phyloP scores from a whole-genome alignment of 2,329 filamentous ascomycete species.

The Fusarium newnesense region DNA sequence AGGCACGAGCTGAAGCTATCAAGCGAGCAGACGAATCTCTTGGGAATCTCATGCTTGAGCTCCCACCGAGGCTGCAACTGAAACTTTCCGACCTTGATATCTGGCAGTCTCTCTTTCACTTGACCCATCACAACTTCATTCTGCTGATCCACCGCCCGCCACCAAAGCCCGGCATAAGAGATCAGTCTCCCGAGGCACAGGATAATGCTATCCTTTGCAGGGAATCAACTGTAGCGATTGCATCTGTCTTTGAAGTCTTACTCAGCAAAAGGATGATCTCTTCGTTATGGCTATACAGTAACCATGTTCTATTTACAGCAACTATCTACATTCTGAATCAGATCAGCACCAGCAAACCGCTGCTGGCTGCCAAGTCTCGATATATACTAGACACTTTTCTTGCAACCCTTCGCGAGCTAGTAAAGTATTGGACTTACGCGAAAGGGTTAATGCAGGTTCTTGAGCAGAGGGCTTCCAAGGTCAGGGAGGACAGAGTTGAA shows the following conservation, averaged over 20 bases:
- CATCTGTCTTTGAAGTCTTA: constrained; percentile 5
- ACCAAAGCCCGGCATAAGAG: background rate
- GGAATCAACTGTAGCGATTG: constrained; percentile 1
- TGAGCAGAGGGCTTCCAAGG: constrained; percentile 1
- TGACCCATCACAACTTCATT: constrained; percentile 1
- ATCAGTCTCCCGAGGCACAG: background rate
- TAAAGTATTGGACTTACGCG: constrained; percentile 13
- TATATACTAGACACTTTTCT: background rate
- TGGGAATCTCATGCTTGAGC: background rate
- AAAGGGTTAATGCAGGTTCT: background rate
- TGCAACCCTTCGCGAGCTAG: background rate
- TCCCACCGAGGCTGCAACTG: background rate
- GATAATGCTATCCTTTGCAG: constrained; percentile 4
- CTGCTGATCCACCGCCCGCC: constrained; percentile 1
- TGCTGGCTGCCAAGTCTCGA: constrained; percentile 4
- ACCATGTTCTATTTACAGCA: constrained; percentile 9
- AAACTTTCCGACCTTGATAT: background rate
- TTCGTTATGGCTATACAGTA: constrained; percentile 14
- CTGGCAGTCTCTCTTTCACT: constrained; percentile 5
- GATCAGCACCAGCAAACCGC: background rate
- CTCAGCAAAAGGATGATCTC: background rate
- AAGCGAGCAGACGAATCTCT: constrained; percentile 1
- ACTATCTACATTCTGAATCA: constrained; percentile 13
- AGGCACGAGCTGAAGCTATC: background rate
- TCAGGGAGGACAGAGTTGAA: background rate